Evolutionary conservation across 331 rosid genomes (phyloP).

Genomic region (Pyrus hybrid): DNA sequence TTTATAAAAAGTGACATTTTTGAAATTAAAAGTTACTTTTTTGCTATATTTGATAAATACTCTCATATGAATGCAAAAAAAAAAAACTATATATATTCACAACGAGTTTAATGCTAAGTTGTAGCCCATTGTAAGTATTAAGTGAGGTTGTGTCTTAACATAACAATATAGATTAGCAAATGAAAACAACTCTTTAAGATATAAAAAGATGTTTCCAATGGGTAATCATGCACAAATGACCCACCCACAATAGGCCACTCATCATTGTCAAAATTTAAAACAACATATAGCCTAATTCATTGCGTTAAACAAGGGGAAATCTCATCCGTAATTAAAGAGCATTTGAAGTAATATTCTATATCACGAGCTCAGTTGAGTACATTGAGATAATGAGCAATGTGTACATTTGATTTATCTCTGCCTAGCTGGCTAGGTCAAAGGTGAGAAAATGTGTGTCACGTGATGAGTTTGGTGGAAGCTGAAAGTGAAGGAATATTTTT

Average conservation of each 20-base stretch:
- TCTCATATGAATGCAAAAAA: background rate
- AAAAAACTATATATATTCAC: background rate
- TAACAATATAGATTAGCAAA: background rate
- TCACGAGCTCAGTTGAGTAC: background rate
- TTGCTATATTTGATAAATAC: no score
- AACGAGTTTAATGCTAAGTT: background rate
- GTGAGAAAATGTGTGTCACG: no score
- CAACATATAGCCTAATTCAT: constrained; percentile 15
- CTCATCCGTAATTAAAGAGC: background rate
- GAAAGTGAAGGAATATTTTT: no score
- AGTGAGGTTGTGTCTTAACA: background rate
- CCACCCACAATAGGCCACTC: background rate
- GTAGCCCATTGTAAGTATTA: background rate
- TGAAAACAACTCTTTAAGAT: background rate
- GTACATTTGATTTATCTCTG: background rate
- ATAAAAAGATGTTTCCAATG: background rate
- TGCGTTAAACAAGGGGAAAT: constrained; percentile 35
- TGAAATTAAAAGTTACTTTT: no score
- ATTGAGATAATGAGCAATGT: background rate
- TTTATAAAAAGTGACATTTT: no score
- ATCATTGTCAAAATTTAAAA: constrained; percentile 8
- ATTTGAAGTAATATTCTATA: background rate
- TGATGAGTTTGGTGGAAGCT: no score
- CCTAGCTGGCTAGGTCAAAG: background rate
- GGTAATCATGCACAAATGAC: background rate